Evolutionary conservation across 176 grass and related monocot species (phyloP), one percentile per base, ranked within the genome.

Genomic region (Avena eriantha): DNA sequence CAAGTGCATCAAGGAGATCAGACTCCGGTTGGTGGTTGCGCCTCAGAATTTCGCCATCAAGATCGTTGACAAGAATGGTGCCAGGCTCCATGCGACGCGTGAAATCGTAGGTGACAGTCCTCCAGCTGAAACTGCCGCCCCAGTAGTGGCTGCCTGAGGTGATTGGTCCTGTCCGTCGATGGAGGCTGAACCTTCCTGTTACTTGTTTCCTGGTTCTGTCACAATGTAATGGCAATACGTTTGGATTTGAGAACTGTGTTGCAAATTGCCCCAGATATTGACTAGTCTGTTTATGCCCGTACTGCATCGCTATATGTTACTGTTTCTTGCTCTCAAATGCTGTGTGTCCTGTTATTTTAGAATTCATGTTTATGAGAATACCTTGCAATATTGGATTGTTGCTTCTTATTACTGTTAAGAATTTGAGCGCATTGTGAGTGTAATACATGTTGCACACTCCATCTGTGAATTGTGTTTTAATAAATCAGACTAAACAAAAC

Each of bases 21-120:
- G 87, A 15, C 90, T 93, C 61, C 91, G 97, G 46, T 34, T 96
- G 76, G 94, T 94, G 12, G 87, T 94, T n/a, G 90, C 94, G 0
- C 97, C 92, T 7, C 97, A 91, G 48, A 99, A 99, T 73, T 99
- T 99, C 0, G 87, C 94, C 11, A 99, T 91, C 48, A 95, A 99
- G 77, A 69, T 91, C 8, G 91, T 96, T 6, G 92, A 94, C 54
- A 85, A 82, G 82, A 77, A 89, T 45, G 90, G 90, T 14, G 77
- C 82, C 21, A 81, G 53, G 86, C 51, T 36, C 33, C 48, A 82
- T n/a, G 81, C 76, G 0, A 84, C 58, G 85, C 69, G 85, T 60
- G 85, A 84, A 50, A 74, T 74, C 9, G 43, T 76, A 16, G n/a
- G 84, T 0, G 77, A 77, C 69, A 77, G 2, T 21, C 70, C 81